Conservation (phyloP, 257 asterid genomes). For the Lithospermum erythrorhizon region DNA sequence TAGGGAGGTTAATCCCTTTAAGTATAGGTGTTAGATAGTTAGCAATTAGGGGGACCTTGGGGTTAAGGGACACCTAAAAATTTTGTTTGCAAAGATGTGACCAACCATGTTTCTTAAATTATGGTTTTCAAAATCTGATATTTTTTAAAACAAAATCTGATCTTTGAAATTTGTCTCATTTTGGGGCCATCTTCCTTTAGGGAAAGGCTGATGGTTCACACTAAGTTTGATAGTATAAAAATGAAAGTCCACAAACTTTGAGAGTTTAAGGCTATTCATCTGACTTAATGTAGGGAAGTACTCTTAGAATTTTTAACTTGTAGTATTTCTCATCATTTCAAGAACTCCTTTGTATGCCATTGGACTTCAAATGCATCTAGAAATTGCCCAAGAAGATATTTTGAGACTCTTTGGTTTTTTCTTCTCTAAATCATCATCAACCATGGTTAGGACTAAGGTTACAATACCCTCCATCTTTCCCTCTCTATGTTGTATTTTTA, state of each 20-base stretch:
- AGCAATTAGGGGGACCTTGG: constrained; percentile 21
- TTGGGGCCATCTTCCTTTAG: constrained; percentile 26
- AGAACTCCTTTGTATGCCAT: constrained; percentile 45
- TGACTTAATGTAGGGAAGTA: constrained; percentile 7
- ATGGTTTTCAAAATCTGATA: no score
- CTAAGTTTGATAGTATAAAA: not conserved
- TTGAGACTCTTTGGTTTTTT: constrained; percentile 52
- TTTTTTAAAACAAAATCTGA: constrained; percentile 14
- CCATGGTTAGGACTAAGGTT: constrained; percentile 91
- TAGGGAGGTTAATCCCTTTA: constrained; percentile 27
- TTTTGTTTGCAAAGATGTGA: constrained; percentile 28
- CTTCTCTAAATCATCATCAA: constrained; percentile 37
- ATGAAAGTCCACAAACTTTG: constrained; percentile 23
- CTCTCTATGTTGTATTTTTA: constrained; percentile 10
- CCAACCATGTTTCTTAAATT: no score
- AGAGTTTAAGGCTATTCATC: constrained; percentile 30
- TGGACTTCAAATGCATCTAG: constrained; percentile 54
- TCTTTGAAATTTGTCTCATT: constrained; percentile 4
- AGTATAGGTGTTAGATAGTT: constrained; percentile 17
- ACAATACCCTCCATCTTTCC: constrained; percentile 16
- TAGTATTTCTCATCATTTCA: constrained; percentile 14
- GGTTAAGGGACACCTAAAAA: constrained; percentile 36
- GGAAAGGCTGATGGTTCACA: constrained; percentile 30
- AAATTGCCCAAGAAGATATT: constrained; percentile 45
- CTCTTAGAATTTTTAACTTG: constrained; percentile 4